These are phyloP conservation scores for Aspergillus niger DNA, from an alignment of 2,329 filamentous ascomycete genomes.

Conservation along the genomic window DNA sequence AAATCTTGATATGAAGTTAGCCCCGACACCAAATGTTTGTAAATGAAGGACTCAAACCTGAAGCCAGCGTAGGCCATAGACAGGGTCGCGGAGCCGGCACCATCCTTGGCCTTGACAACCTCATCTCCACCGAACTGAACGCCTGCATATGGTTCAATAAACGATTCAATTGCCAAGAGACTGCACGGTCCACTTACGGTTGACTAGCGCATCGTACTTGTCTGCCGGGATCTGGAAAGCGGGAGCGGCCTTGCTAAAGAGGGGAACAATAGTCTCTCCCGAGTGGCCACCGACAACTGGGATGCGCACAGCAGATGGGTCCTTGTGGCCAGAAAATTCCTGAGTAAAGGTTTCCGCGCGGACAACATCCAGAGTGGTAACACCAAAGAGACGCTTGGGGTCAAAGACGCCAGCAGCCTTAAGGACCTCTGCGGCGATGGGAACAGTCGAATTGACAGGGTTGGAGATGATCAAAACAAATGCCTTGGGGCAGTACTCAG, in stretches of 20 bases:
- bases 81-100: constrained; percentile 83
- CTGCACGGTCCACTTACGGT: constrained; percentile 59
- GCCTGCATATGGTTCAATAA: constrained; percentile 42
- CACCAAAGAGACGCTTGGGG: constrained; percentile 93
- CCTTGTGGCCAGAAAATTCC: constrained; percentile 76
- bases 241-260: constrained; percentile 90
- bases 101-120: constrained; percentile 93
- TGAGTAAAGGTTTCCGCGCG: constrained; percentile 96
- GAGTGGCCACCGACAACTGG: constrained; percentile 97
- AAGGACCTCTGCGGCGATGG: constrained; percentile 94
- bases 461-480: constrained; percentile 98
- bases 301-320: constrained; percentile 79
- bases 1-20: constrained; percentile 61
- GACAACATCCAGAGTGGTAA: constrained; percentile 97
- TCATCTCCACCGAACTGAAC: constrained; percentile 98
- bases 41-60: constrained; percentile 60
- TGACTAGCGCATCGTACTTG: constrained; percentile 85
- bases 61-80: constrained; percentile 96
- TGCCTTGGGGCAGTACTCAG: constrained; percentile 87
- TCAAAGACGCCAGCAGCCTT: constrained; percentile 93
- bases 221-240: constrained; percentile 78
- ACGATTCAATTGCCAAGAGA: background rate
- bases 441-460: constrained; percentile 98
- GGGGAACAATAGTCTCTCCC: constrained; percentile 94
- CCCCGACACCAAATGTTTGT: constrained; percentile 6